Percentiles rank a stretch among this genome's conserved stretches.
These are phyloP conservation scores for Metarhizium robertsii DNA, from an alignment of 2,329 filamentous ascomycete species.

Conservation along the genomic window DNA sequence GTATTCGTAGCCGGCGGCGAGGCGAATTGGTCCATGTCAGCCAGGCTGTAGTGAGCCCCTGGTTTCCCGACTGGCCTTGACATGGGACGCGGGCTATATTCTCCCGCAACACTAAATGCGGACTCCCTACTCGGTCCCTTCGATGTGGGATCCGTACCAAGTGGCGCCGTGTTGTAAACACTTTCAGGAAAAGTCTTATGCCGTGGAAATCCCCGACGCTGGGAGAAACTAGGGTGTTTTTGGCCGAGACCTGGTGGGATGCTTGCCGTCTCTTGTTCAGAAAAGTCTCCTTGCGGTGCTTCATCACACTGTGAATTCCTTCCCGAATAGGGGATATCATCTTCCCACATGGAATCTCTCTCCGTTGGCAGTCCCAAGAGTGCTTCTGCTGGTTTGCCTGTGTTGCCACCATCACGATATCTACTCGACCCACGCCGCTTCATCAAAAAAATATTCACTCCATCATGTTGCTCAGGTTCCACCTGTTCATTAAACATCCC, in stretches of 20 bases:
- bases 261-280: no score
- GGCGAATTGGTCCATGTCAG: not conserved
- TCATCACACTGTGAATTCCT: not conserved
- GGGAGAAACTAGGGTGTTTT: no score
- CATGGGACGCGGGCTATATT: not conserved
- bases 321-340: not conserved
- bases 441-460: no score
- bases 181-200: not conserved
- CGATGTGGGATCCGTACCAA: not conserved
- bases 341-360: not conserved
- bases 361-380: not conserved
- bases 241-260: no score
- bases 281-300: not conserved
- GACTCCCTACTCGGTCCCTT: not conserved
- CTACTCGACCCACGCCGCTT: not conserved
- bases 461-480: no score
- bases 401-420: not conserved
- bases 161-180: not conserved
- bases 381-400: not conserved
- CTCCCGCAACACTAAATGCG: not conserved
- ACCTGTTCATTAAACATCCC: no score
- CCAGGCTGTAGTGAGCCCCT: not conserved
- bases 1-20: not conserved
- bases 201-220: not conserved
- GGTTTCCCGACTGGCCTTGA: not conserved